Evolutionary conservation across 2,329 filamentous ascomycete species (phyloP), one percentile per base, ranked within the genome.

Genomic region (Metarhizium rileyi): DNA sequence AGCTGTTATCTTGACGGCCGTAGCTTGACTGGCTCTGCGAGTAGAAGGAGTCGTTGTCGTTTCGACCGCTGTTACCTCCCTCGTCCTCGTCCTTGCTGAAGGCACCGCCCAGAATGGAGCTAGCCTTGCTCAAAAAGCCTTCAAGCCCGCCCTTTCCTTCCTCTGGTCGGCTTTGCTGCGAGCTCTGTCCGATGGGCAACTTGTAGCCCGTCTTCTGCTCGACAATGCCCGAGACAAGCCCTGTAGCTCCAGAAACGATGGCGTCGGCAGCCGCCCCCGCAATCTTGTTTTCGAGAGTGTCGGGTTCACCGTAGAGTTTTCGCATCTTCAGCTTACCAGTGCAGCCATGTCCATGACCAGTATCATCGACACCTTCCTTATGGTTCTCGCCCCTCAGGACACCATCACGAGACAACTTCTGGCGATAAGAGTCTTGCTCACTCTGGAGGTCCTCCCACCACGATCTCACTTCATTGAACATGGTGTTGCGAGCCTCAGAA

Each of bases 271-370:
- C 77, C 8, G 72, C 72, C 43, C 70, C 70, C 14, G 77, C 76
- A 55, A 82, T 79, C 58, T 74, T 73, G 60, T 78, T 78, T 59
- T 80, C 75, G 38, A 75, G 59, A 27, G 70, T 75, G 51, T 75
- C 71, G 3, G 66, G 67, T 12, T 68, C 68, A 28, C 70, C 66
- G 52, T 77, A 80, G 56, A 78, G 77, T 67, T 86, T 90, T 54
- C 83, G 81, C 78, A 94, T 86, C 55, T 83, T 78, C 10, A 95
- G 73, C 66, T 90, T 90, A 52, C 87, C 83, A 53, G 70, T 74
- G 61, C 89, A 95, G 47, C 89, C 89, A 63, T 95, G 88, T 12
- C 87, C 87, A 62, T 90, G 88, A 5, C 90, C 90, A 47, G 79
- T 83, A 66, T 96, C 90, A 16, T 89, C 70, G 10, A 91, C 84